Evolutionary conservation across 106 monocot species (phyloP), one percentile per base, ranked within the genome.

Genomic region (Phalaenopsis equestris): DNA sequence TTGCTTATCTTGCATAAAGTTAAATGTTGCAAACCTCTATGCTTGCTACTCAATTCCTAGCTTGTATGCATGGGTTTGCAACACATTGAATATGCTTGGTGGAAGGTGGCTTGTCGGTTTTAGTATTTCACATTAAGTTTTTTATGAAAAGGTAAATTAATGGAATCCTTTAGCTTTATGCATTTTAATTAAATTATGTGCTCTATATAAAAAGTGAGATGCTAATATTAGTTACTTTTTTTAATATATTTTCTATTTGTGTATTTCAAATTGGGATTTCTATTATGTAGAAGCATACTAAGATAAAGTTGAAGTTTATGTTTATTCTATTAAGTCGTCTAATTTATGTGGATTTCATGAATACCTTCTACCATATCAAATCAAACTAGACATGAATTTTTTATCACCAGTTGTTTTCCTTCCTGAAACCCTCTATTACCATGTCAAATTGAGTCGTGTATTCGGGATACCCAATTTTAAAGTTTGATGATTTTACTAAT

Each of bases 81-180:
- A 61, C 61, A n/a, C 64, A 21, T 64, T 19, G 64, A 23, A 23
- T 64, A 64, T 64, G 21, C 64, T 64, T 64, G 64, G 8, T 19
- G 5, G 5, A n/a, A 8, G 19, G 64, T 23, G n/a, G 64, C 23
- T 24, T 65, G 23, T 65, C 8, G 6, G 21, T 65, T 65, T 65
- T 65, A 24, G 24, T 23, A 65, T 65, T 5, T 21, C 4, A 2
- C 64, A 7, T 65, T 24, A 52, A 52, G 52, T 14, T 52, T 52
- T 52, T 14, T 52, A 52, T 65, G 64, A 65, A 65, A 65, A 65
- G 64, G 64, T 24, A 21, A 65, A 65, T 65, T 24, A n/a, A 24
- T 65, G 23, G 64, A 65, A n/a, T 65, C 64, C 64, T 65, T 65
- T 23, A 65, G 21, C 24, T 65, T 65, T n/a, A 65, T 65, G 64